Conservation (phyloP, 2,329 filamentous ascomycete species). For the Claviceps maximensis region DNA sequence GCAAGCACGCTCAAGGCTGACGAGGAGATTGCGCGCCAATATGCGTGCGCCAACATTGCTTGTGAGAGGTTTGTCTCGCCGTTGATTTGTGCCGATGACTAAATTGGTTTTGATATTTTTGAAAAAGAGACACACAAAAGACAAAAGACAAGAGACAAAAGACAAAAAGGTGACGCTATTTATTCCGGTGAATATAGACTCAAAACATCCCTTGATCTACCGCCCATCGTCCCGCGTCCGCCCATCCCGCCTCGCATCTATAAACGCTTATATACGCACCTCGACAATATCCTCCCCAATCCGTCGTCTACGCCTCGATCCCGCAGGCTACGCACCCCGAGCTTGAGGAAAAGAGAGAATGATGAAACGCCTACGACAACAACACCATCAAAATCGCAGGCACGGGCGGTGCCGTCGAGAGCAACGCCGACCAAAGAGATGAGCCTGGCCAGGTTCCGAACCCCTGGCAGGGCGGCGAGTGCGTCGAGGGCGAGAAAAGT, state of each 20-base stretch:
- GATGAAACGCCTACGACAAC: constrained; percentile 14
- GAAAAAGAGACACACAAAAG: background rate
- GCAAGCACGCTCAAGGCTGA: constrained; percentile 69
- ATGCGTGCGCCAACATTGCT: constrained; percentile 78
- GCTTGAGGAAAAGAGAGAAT: constrained; percentile 18
- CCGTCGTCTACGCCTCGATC: constrained; percentile 20
- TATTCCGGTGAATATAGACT: constrained; percentile 35
- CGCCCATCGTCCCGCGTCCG: constrained; percentile 59
- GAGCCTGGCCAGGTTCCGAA: constrained; percentile 30
- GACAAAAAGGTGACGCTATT: background rate
- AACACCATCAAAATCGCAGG: constrained; percentile 13
- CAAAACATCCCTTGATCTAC: constrained; percentile 63
- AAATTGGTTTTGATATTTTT: constrained; percentile 6
- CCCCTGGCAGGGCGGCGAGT: constrained; percentile 21
- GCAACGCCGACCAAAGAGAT: constrained; percentile 34
- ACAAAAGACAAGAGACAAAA: background rate
- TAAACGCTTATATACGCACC: constrained; percentile 67
- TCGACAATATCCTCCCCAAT: constrained; percentile 56
- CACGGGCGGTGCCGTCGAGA: constrained; percentile 25
- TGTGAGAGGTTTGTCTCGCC: constrained; percentile 54
- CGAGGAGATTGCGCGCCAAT: constrained; percentile 74
- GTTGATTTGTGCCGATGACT: background rate
- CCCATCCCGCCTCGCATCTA: constrained; percentile 72
- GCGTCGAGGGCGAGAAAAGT: constrained; percentile 26
- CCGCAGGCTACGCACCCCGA: constrained; percentile 19